Evolutionary conservation across 345 rosid genomes (phyloP).

Genomic region (Brassica cretica): DNA sequence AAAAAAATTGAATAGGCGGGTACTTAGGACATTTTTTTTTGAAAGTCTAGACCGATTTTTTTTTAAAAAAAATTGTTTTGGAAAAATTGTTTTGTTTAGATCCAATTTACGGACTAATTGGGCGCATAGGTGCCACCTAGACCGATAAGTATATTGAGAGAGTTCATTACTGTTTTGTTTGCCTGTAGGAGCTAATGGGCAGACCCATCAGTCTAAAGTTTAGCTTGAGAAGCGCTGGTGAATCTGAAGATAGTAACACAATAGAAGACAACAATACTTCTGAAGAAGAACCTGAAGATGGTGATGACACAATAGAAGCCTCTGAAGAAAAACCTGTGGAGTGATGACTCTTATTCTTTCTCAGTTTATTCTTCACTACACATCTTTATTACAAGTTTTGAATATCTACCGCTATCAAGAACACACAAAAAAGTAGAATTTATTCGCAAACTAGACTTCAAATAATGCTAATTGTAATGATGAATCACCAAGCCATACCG

Average conservation of each 20-base stretch:
- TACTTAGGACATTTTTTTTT: no score
- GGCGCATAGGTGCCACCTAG: no score
- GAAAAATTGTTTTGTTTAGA: no score
- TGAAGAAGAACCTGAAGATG: slow-evolving; percentile 23
- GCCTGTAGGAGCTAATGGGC: slow-evolving; percentile 75
- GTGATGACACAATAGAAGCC: slow-evolving; percentile 35
- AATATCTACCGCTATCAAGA: slow-evolving; percentile 28
- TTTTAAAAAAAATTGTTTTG: no score
- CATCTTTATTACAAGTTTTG: slow-evolving; percentile 38
- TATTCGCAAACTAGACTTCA: slow-evolving; percentile 23
- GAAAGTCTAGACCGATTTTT: no score
- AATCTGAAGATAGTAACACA: slow-evolving; percentile 46
- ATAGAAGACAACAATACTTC: slow-evolving; percentile 30
- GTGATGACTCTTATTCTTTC: slow-evolving; percentile 30
- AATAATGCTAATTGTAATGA: slow-evolving; percentile 22
- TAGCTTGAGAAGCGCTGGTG: slow-evolving; percentile 48
- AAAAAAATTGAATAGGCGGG: no score
- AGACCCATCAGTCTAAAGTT: slow-evolving; percentile 72
- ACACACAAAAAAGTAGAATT: slow-evolving; percentile 16
- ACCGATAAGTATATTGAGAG: background rate
- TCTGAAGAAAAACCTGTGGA: slow-evolving; percentile 30
- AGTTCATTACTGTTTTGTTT: slow-evolving; percentile 10
- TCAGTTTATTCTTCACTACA: slow-evolving; percentile 11
- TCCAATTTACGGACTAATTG: no score
- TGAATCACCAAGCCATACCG: slow-evolving; percentile 34